A percentile compares a stretch with the other conserved stretches of the same genome.
These are phyloP conservation scores for Crataegus laevigata DNA, from an alignment of 306 rosid genomes.

Conservation along the genomic window DNA sequence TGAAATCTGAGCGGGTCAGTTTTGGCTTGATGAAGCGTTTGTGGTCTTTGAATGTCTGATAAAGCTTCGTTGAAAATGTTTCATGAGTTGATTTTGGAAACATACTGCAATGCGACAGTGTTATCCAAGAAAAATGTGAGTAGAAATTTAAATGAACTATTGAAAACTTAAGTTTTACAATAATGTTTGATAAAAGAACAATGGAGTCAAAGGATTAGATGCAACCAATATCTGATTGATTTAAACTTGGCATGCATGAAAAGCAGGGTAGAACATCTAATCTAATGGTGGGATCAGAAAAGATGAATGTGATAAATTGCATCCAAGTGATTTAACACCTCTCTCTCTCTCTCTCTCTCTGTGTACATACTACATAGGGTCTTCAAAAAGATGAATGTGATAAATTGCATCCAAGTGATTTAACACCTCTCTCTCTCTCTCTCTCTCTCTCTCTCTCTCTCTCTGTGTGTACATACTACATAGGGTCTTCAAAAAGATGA, in stretches of 20 bases:
- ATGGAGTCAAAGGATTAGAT: background rate
- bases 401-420: no score
- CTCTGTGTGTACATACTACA: no score
- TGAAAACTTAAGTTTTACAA: no score
- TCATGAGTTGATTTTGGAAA: conserved; percentile 92
- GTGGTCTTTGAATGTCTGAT: conserved; percentile 79
- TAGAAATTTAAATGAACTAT: background rate
- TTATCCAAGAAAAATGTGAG: background rate
- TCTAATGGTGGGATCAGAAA: background rate
- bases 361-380: no score
- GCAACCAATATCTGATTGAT: background rate
- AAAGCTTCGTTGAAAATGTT: conserved; percentile 78
- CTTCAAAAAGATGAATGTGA: no score
- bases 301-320: background rate
- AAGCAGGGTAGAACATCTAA: background rate
- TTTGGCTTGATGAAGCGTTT: conserved; percentile 92
- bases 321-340: no score
- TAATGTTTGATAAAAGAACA: background rate
- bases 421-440: no score
- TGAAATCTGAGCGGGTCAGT: conserved; percentile 76
- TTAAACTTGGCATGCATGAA: background rate
- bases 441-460: no score
- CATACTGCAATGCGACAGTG: conserved; percentile 50
- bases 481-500: no score
- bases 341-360: no score